Base-by-base conservation (phyloP, 169 alveolate genomes). In the Plasmodium adleri region DNA sequence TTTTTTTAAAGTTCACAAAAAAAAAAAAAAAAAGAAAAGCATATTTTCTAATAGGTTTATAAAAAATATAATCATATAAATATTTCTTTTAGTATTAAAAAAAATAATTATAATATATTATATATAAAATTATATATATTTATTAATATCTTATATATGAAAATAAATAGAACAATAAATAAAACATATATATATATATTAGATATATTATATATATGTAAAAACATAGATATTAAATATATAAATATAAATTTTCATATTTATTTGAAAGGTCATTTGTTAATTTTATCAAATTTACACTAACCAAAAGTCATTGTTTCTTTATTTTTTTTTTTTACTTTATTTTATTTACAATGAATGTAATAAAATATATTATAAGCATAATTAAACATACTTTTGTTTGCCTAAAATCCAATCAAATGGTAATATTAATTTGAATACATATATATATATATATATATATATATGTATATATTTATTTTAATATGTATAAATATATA, bases 351-450 rank as follows among this genome's bases (percentile, higher is more conserved):
- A 72, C 70, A 52, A 74, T 80, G 90, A 72, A 64, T 47, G 4
- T 52, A n/a, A 17, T 80, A 39, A 20, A 32, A 22, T 9, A 32
- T 28, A 52, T 80, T 54, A 66, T 20, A 39, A 67, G 24, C 49
- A 56, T 58, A 2, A 32, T 80, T 20, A 12, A 32, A 26, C 49
- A 56, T 54, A 80, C 90, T 12, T 67, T 3, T 15, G 60, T 22
- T 54, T 67, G 90, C 58, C 67, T 80, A 28, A 60, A 24, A 68
- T 67, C 73, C 59, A 80, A 80, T 68, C 80, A 67, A 58, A 80
- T 80, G 90, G 90, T 80, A 43, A 80, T 22, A 56, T 22, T 22
- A n/a, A n/a, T 50, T 10, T 71, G 6, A 9, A 22, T 28, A 20
- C 10, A 24, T 71, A 52, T 9, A 68, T n/a, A 47, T 17, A 68